These are phyloP conservation scores for Dryas alaskensis DNA, from an alignment of 306 rosid genomes.

Conservation along the genomic window DNA sequence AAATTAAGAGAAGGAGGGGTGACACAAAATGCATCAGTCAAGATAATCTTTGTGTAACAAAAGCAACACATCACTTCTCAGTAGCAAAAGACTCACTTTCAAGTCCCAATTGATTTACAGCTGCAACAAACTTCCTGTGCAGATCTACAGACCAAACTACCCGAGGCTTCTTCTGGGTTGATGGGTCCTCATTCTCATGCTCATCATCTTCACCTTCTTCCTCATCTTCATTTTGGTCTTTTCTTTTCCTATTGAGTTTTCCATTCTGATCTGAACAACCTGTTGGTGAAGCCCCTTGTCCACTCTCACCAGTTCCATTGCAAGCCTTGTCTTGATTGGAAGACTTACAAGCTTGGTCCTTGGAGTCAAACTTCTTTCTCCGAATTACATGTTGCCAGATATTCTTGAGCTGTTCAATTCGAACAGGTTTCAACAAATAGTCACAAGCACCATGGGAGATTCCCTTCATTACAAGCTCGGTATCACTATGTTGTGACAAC, in stretches of 20 bases:
- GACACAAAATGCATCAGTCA: conserved; percentile 22
- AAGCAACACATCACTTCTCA: conserved; percentile 4
- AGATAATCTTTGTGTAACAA: not conserved
- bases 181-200: conserved; percentile 52
- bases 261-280: conserved; percentile 32
- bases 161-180: conserved; percentile 61
- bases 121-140: conserved; percentile 69
- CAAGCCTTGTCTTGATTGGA: conserved; percentile 28
- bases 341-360: conserved; percentile 35
- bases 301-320: conserved; percentile 28
- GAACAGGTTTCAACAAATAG: conserved; percentile 75
- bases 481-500: conserved; percentile 75
- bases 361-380: conserved; percentile 50
- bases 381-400: conserved; percentile 89
- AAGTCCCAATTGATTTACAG: conserved; percentile 61
- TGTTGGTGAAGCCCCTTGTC: conserved; percentile 33
- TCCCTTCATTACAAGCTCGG: conserved; percentile 81
- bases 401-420: conserved; percentile 72
- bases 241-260: conserved; percentile 43
- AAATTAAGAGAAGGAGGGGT: not conserved
- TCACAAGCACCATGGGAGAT: conserved; percentile 78
- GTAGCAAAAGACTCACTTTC: conserved; percentile 59
- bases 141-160: conserved; percentile 67
- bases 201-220: conserved; percentile 52
- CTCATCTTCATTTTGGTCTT: conserved; percentile 53